Conservation (phyloP, 495 filamentous ascomycete genomes). For the Daldinia vernicosa region DNA sequence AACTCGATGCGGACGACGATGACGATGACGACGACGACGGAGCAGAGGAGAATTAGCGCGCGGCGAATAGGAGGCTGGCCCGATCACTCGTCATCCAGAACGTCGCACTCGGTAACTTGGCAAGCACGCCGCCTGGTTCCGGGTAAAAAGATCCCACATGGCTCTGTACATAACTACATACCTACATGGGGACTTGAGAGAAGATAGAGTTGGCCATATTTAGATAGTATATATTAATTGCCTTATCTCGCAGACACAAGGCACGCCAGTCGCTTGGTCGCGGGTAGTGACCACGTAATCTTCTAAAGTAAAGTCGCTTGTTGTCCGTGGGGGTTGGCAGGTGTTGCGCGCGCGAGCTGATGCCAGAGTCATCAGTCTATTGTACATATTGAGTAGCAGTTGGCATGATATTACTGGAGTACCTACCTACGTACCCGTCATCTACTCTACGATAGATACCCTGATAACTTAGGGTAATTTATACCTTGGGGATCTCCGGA, state of each 20-base stretch:
- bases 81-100: slow-evolving; percentile 9
- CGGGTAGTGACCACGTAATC: slow-evolving; percentile 26
- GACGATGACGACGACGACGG: slow-evolving; percentile 45
- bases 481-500: background rate
- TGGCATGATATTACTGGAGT: background rate
- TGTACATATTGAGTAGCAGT: slow-evolving; percentile 1
- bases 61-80: slow-evolving; percentile 30
- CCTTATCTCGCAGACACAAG: slow-evolving; percentile 33
- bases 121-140: slow-evolving; percentile 19
- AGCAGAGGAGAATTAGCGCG: slow-evolving; percentile 46
- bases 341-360: slow-evolving; percentile 12
- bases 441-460: background rate
- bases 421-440: background rate
- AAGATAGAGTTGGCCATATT: background rate
- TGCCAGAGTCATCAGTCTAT: background rate
- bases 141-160: slow-evolving; percentile 36
- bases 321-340: slow-evolving; percentile 2
- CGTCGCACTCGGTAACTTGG: slow-evolving; percentile 33
- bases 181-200: background rate
- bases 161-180: background rate
- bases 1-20: slow-evolving; percentile 47
- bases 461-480: background rate
- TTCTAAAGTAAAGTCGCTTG: background rate
- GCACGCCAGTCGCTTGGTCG: slow-evolving; percentile 14
- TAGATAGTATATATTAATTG: slow-evolving; percentile 19